These are phyloP conservation scores for Colletotrichum lupini DNA, from an alignment of 2,329 filamentous ascomycete genomes.

Conservation along the genomic window DNA sequence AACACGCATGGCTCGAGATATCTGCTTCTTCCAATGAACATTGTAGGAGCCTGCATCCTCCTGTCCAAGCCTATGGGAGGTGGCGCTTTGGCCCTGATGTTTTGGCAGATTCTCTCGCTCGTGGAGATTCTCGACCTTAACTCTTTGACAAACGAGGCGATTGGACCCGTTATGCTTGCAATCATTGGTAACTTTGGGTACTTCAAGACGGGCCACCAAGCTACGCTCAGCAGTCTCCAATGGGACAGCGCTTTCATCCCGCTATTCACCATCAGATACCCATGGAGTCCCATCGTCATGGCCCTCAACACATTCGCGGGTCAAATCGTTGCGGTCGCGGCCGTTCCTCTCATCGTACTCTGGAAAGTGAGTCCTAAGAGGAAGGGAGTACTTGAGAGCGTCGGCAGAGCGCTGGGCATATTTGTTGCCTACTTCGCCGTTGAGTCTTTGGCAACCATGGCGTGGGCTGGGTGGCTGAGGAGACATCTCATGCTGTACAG, in stretches of 20 bases:
- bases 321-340: conserved; percentile 83
- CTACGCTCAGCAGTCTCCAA: conserved; percentile 86
- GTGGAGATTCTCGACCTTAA: conserved; percentile 72
- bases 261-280: conserved; percentile 83
- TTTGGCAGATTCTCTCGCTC: conserved; percentile 91
- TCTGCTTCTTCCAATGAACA: conserved; percentile 83
- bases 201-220: conserved; percentile 98
- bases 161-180: conserved; percentile 86
- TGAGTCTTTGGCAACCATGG: conserved; percentile 85
- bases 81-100: conserved; percentile 82
- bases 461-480: conserved; percentile 88
- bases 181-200: conserved; percentile 94
- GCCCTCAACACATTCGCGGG: conserved; percentile 88
- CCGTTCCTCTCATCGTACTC: conserved; percentile 82
- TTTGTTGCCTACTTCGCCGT: conserved; percentile 87
- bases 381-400: conserved; percentile 74
- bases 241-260: conserved; percentile 97
- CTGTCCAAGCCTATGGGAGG: conserved; percentile 96
- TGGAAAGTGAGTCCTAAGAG: conserved; percentile 91
- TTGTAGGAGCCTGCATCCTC: conserved; percentile 80
- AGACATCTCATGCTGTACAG: conserved; percentile 97
- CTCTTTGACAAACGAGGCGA: conserved; percentile 71
- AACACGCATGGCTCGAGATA: conserved; percentile 95
- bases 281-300: conserved; percentile 87
- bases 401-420: conserved; percentile 76